Evolutionary conservation across 2,329 filamentous ascomycete genomes (phyloP).

Genomic region (Pseudocercospora pini-densiflorae): DNA sequence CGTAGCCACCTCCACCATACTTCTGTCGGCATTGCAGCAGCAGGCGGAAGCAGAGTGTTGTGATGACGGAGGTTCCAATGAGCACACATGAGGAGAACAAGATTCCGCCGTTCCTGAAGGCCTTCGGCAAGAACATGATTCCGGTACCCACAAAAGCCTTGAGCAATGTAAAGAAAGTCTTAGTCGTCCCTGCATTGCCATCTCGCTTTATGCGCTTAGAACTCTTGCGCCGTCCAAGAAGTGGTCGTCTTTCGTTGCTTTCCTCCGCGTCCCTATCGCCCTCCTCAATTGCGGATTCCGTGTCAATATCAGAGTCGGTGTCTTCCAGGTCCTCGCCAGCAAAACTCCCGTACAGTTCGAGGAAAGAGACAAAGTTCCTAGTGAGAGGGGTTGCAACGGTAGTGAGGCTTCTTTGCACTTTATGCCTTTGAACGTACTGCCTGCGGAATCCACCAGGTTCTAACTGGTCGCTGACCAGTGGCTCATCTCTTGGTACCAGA

Average conservation of each 20-base stretch:
- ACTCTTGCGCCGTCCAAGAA: constrained; percentile 62
- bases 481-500: constrained; percentile 31
- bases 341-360: constrained; percentile 76
- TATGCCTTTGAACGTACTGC: constrained; percentile 55
- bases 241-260: constrained; percentile 61
- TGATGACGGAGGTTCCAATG: constrained; percentile 66
- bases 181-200: constrained; percentile 69
- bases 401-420: constrained; percentile 45
- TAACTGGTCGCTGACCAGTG: constrained; percentile 51
- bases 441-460: constrained; percentile 60
- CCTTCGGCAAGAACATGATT: constrained; percentile 81
- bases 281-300: constrained; percentile 58
- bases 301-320: constrained; percentile 53
- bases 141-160: constrained; percentile 81
- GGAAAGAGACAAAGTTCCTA: constrained; percentile 73
- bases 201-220: constrained; percentile 52
- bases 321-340: constrained; percentile 71
- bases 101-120: constrained; percentile 77
- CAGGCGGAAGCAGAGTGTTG: constrained; percentile 73
- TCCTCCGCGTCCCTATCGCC: constrained; percentile 64
- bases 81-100: constrained; percentile 74
- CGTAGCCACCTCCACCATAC: constrained; percentile 71
- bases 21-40: constrained; percentile 68
- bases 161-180: constrained; percentile 77
- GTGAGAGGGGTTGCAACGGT: constrained; percentile 60